Evolutionary conservation across 805 yeast genomes (phyloP), one percentile per base, ranked within the genome.

Genomic region (Candida berthetii): DNA sequence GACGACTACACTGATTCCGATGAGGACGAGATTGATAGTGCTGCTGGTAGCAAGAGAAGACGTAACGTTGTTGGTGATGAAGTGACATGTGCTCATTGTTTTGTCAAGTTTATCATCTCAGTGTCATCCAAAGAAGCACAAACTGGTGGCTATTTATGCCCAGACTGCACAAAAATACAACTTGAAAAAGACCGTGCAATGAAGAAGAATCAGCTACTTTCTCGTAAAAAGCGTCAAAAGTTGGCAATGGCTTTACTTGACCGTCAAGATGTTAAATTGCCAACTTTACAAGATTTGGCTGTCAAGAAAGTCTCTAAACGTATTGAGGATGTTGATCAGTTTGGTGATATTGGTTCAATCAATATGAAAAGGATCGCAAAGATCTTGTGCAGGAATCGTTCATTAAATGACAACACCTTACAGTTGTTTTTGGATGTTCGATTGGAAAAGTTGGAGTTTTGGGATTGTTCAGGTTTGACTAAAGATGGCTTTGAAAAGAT

Each of bases 401-500:
- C 93, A 0, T 65, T 93, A 37, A 77, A 82, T 53, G 80, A 83
- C 47, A 65, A 73, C 15, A 89, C 97, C 0, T 60, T 90, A 57
- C 65, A 80, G 36, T 66, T 93, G 37, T 91, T 93, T 55, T 64
- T 93, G 40, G 78, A 79, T 37, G 73, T 87, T 0, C 69, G 72
- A 14, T 57, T 79, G 38, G 73, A 62, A 42, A 58, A 64, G 3
- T 62, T 93, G 24, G 85, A 85, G 47, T 79, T 93, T 47, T 87
- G 96, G 89, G 99, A 93, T 62, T 93, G 99, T 59, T 88, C 96
- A 0, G 80, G 78, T 38, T 69, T 93, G 15, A 76, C 78, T 19
- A 71, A 73, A 33, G 82, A 76, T 45, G 75, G 93, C 0, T 72
- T 82, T 46, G 74, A 76, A 50, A 71, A 78, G 48, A 77, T 93